A percentile compares a stretch with the other conserved stretches of the same genome.
phyloP scores from a whole-genome alignment of 345 rosid genomes.

The Syzygium aromaticum region DNA sequence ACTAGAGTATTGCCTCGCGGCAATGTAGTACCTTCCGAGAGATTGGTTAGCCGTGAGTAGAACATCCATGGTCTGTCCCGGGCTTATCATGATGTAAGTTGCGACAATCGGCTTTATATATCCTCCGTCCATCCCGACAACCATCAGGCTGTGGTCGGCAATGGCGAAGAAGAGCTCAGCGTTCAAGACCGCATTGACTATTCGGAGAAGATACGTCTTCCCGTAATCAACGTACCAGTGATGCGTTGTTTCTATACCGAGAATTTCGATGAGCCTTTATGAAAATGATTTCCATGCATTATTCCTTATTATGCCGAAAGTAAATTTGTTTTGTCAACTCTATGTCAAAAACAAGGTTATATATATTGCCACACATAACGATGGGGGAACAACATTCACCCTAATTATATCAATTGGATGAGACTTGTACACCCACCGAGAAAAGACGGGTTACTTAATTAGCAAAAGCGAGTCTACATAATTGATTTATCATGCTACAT shows the following conservation, averaged over 20 bases:
- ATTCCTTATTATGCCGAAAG: background rate
- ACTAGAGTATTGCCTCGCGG: background rate
- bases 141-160: conserved; percentile 14
- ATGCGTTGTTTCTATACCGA: background rate
- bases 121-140: conserved; percentile 24
- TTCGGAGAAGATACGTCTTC: conserved; percentile 21
- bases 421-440: background rate
- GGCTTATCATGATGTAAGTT: conserved; percentile 4
- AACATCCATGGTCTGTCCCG: conserved; percentile 27
- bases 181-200: conserved; percentile 20
- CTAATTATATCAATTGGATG: background rate
- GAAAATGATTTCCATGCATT: background rate
- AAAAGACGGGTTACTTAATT: background rate
- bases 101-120: conserved; percentile 15
- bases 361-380: background rate
- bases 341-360: background rate
- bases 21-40: background rate
- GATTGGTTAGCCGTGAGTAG: background rate
- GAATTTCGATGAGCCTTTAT: background rate
- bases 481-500: background rate
- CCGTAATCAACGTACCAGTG: conserved; percentile 11
- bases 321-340: background rate
- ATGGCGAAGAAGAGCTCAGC: conserved; percentile 20
- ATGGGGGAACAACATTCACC: background rate
- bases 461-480: background rate